phyloP scores from a whole-genome alignment of 345 rosid species.

The Zanthoxylum bungeanum region DNA sequence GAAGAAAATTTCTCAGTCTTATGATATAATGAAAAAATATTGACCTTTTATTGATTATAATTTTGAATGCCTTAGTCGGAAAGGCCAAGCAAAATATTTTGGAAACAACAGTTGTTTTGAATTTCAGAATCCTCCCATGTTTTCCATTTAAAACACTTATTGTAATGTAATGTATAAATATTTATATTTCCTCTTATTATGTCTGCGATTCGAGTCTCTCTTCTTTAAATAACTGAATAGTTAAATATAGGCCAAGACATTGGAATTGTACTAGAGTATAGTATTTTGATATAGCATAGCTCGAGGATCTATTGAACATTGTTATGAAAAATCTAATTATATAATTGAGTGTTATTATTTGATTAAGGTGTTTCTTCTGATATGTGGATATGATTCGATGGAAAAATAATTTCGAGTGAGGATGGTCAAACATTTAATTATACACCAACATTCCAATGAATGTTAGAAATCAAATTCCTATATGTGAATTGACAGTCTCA shows the following conservation, averaged over 20 bases:
- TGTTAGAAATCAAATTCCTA: not conserved
- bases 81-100: not conserved
- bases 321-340: no score
- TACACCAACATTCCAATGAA: not conserved
- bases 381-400: not conserved
- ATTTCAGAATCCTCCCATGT: not conserved
- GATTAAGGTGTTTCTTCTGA: not conserved
- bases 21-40: not conserved
- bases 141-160: not conserved
- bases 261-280: no score
- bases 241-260: no score
- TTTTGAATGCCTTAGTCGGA: slow-evolving; percentile 14
- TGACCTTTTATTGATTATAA: not conserved
- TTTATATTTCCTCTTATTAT: no score
- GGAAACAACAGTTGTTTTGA: not conserved
- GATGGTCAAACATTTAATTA: not conserved
- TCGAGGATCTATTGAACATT: no score
- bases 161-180: no score
- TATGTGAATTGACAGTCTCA: not conserved
- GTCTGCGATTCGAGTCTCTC: no score
- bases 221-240: no score
- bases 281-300: not conserved
- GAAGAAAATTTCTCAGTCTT: no score
- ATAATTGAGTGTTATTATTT: no score
- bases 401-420: not conserved